A percentile compares a stretch with the other conserved stretches of the same genome.
Evolutionary conservation across 257 asterid species (phyloP).

Genomic region (Capsicum pubescens): DNA sequence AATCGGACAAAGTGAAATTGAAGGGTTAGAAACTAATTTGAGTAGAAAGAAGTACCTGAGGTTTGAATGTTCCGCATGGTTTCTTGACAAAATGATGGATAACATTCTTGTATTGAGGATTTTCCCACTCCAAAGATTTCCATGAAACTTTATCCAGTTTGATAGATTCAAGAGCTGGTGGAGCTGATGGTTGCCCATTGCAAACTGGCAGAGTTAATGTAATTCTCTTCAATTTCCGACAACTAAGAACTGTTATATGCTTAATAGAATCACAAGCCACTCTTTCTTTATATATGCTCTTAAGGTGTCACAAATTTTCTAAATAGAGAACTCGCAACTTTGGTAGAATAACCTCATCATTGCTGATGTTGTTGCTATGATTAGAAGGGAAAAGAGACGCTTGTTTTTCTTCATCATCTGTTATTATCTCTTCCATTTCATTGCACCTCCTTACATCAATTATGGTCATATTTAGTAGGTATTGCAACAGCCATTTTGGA

Average conservation of each 20-base stretch:
- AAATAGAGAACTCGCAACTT: slow-evolving; percentile 18
- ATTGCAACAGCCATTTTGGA: slow-evolving; percentile 22
- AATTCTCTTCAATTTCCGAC: background rate
- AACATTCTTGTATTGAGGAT: no score
- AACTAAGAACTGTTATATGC: background rate
- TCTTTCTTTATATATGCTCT: slow-evolving; percentile 31
- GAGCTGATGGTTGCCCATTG: background rate
- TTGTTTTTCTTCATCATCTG: slow-evolving; percentile 21
- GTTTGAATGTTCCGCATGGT: no score
- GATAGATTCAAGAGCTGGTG: no score
- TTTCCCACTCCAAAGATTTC: no score
- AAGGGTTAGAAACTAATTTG: no score
- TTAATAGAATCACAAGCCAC: slow-evolving; percentile 11
- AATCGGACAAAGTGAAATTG: no score
- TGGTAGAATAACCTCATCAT: slow-evolving; percentile 29
- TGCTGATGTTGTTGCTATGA: background rate
- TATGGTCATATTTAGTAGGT: slow-evolving; percentile 30
- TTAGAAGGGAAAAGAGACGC: background rate
- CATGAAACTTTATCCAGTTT: no score
- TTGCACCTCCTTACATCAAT: slow-evolving; percentile 19
- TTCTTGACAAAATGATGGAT: no score
- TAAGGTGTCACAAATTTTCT: slow-evolving; percentile 28
- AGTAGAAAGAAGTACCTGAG: no score
- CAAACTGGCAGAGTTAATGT: background rate
- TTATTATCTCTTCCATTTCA: slow-evolving; percentile 36